Conservation (phyloP, 257 asterid species). For the Ilex asprella region DNA sequence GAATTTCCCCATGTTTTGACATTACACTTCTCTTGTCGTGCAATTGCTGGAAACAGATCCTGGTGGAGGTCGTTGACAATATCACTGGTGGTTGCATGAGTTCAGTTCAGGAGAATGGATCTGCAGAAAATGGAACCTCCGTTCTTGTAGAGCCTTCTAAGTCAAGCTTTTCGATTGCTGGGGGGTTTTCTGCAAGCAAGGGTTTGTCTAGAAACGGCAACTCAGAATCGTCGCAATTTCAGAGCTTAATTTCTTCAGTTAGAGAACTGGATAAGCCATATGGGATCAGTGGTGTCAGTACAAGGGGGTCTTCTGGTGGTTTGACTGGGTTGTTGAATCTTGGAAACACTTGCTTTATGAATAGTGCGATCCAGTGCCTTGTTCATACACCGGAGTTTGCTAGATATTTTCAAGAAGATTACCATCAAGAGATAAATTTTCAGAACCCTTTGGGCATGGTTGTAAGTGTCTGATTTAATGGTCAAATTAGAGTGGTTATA, state of each 20-base stretch:
- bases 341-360: slow-evolving; percentile 99
- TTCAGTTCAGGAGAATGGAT: slow-evolving; percentile 63
- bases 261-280: slow-evolving; percentile 50
- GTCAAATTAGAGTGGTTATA: not conserved
- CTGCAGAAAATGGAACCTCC: slow-evolving; percentile 50
- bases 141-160: slow-evolving; percentile 43
- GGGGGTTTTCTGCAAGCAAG: slow-evolving; percentile 60
- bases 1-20: slow-evolving; percentile 13
- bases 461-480: slow-evolving; percentile 52
- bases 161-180: slow-evolving; percentile 49
- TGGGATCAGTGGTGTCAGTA: slow-evolving; percentile 76
- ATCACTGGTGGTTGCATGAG: slow-evolving; percentile 37
- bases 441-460: slow-evolving; percentile 99
- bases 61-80: slow-evolving; percentile 63
- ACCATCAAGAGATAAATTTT: slow-evolving; percentile 90
- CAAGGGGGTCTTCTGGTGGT: slow-evolving; percentile 92
- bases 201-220: slow-evolving; percentile 73
- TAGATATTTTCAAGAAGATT: slow-evolving; percentile 89
- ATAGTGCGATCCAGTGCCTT: slow-evolving; percentile 96
- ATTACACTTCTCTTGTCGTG: slow-evolving; percentile 14
- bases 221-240: slow-evolving; percentile 42
- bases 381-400: slow-evolving; percentile 98
- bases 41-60: slow-evolving; percentile 49
- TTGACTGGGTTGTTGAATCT: slow-evolving; percentile 92
- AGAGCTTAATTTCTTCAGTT: slow-evolving; percentile 28